Percentiles rank a stretch among this genome's conserved stretches.
Conservation (phyloP, 768 basidiomycete species). For the Rhodotorula kratochvilovae region DNA sequence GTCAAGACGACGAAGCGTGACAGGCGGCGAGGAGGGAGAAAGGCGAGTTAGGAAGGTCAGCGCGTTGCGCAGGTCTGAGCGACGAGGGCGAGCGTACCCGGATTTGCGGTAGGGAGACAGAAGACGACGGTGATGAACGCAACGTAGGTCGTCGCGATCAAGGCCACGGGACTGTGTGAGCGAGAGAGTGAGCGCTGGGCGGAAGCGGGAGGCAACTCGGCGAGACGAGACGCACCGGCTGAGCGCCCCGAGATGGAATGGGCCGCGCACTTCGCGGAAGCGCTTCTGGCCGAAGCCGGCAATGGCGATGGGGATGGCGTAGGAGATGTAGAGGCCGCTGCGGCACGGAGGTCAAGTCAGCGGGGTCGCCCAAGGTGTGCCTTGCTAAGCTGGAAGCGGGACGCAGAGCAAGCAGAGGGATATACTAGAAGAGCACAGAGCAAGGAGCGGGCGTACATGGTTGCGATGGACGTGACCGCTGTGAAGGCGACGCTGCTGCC, state of each 20-base stretch:
- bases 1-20: neutral
- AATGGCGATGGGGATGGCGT: conserved; percentile 67
- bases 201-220: too few relatives aligned
- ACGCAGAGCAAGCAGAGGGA: too few relatives aligned
- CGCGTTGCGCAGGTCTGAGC: too few relatives aligned
- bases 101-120: conserved; percentile 62
- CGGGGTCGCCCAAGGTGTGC: too few relatives aligned
- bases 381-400: too few relatives aligned
- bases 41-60: conserved; percentile 46
- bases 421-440: too few relatives aligned
- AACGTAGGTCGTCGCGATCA: conserved; percentile 63
- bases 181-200: too few relatives aligned
- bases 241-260: conserved; percentile 13
- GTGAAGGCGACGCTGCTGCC: conserved; percentile 68
- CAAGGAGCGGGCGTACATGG: neutral
- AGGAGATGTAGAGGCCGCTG: conserved; percentile 65
- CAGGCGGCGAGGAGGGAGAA: neutral
- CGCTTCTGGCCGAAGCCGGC: conserved; percentile 54
- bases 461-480: conserved; percentile 57
- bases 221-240: too few relatives aligned
- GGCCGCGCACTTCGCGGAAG: conserved; percentile 2
- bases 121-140: conserved; percentile 67
- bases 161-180: conserved; percentile 50
- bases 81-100: neutral
- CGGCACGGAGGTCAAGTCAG: too few relatives aligned